Base-by-base conservation (phyloP, 768 basidiomycete species). In the Rhodotorula toruloides region DNA sequence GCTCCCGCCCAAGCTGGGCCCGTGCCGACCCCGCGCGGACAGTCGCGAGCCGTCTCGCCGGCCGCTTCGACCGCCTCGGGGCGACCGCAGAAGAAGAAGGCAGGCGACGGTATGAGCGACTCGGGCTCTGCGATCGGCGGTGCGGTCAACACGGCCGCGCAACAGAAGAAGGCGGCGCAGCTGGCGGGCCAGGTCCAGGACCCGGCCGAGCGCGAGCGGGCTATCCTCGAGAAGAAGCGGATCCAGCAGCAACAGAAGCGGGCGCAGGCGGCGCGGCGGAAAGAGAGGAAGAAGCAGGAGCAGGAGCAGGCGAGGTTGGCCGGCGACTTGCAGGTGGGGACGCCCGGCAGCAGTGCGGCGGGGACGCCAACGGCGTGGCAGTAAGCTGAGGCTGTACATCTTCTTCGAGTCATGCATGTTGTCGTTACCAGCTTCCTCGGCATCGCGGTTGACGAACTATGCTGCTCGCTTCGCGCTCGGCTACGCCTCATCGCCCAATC, bases 101-200 rank as follows among this genome's bases (percentile, higher is more conserved):
- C 46, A 44, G 34, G 16, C 36, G 42, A 61, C 40, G 34, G 37
- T 46, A 59, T 63, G 65, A 54, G 56, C 29, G 63, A 69, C 43
- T 27, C 57, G 19, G 65, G 61, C 12, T 67, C 64, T 48, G 43
- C 22, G 21, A 42, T 37, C 27, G 25, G 57, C 21, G 62, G 43
- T 27, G 27, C 34, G 58, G 54, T 36, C n/a, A 58, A 27, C 59
- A 60, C 58, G 32, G 54, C 59, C 22, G 37, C 39, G 53, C 49
- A 40, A 31, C 48, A 39, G 37, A 57, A 61, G 42, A 59, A 66
- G 63, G 37, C 36, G 36, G 47, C 40, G 29, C 64, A 65, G 39
- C 16, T 54, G 25, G 44, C 32, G 32, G 48, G 19, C 40, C 29
- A 32, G n/a, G 32, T 25, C 17, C 25, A n/a, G 34, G 47, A 55